A percentile compares a stretch with the other conserved stretches of the same genome.
These are phyloP conservation scores for Diaporthe citriasiana DNA, from an alignment of 2,329 filamentous ascomycete genomes.

Conservation along the genomic window DNA sequence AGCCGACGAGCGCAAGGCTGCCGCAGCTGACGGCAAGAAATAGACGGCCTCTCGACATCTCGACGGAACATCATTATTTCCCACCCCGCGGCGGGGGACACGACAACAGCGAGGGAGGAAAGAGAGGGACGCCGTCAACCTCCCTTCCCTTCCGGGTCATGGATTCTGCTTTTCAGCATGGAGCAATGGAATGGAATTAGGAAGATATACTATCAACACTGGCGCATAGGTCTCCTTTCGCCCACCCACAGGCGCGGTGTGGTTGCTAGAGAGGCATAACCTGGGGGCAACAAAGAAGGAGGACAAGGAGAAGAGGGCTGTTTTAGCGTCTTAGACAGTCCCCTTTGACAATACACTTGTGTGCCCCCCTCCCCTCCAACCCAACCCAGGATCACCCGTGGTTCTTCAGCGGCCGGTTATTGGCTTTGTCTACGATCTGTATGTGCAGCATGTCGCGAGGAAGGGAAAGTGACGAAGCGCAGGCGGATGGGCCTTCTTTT, in stretches of 20 bases:
- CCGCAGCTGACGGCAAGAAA: constrained; percentile 51
- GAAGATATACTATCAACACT: constrained; percentile 36
- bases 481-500: too few relatives aligned
- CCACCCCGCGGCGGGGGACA: background rate
- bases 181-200: constrained; percentile 38
- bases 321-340: constrained; percentile 15
- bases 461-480: background rate
- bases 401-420: too few relatives aligned
- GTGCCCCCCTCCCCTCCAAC: constrained; percentile 9
- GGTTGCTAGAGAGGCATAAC: background rate
- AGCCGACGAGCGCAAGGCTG: constrained; percentile 68
- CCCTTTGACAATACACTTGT: constrained; percentile 37
- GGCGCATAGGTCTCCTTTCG: constrained; percentile 31
- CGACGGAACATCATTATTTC: background rate
- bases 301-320: constrained; percentile 11
- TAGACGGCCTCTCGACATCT: constrained; percentile 40
- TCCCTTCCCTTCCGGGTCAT: background rate
- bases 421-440: constrained; percentile 1
- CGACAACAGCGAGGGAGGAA: background rate
- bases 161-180: constrained; percentile 38
- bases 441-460: background rate
- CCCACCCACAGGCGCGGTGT: background rate
- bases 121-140: background rate
- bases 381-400: constrained; percentile 13
- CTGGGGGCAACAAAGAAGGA: background rate